These are phyloP conservation scores for Seminavis robusta DNA, from an alignment of 108 stramenopile species.

Conservation along the genomic window DNA sequence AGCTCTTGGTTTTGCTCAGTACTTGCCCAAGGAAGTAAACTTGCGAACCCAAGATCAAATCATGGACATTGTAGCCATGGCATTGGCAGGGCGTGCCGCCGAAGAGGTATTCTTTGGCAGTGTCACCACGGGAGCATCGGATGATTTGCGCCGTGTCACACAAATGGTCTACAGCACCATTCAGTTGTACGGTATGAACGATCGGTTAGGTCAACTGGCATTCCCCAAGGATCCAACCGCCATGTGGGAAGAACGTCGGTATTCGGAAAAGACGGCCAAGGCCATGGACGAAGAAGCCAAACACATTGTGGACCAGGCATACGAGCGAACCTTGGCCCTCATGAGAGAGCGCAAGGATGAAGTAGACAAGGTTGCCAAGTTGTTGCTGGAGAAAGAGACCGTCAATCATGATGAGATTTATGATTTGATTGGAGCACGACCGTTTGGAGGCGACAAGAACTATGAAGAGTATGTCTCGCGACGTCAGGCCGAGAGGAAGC, in stretches of 20 bases:
- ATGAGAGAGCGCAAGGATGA: conserved; percentile 80
- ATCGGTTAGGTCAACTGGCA: conserved; percentile 90
- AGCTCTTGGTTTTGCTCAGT: conserved; percentile 89
- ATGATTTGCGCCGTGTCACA: conserved; percentile 94
- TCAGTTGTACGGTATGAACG: conserved; percentile 86
- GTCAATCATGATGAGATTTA: conserved; percentile 96
- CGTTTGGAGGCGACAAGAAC: conserved; percentile 73
- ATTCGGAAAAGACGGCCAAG: conserved; percentile 93
- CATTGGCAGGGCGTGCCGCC: conserved; percentile 93
- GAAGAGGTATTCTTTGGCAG: conserved; percentile 94
- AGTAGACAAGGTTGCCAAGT: conserved; percentile 80
- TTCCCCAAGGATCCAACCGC: conserved; percentile 89
- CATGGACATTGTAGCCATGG: conserved; percentile 85
- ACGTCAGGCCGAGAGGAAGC: conserved; percentile 22
- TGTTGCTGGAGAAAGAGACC: conserved; percentile 94
- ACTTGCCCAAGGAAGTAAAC: conserved; percentile 87
- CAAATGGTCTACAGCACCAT: conserved; percentile 94
- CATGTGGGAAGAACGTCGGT: conserved; percentile 83
- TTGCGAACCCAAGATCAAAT: conserved; percentile 70
- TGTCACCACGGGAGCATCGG: conserved; percentile 95
- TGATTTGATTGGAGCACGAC: conserved; percentile 87
- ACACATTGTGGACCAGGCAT: conserved; percentile 91
- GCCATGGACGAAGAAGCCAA: conserved; percentile 97
- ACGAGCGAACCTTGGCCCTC: conserved; percentile 82
- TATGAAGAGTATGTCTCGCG: conserved; percentile 91